Conservation (phyloP, 2,329 filamentous ascomycete species). For the Nemania sp. region DNA sequence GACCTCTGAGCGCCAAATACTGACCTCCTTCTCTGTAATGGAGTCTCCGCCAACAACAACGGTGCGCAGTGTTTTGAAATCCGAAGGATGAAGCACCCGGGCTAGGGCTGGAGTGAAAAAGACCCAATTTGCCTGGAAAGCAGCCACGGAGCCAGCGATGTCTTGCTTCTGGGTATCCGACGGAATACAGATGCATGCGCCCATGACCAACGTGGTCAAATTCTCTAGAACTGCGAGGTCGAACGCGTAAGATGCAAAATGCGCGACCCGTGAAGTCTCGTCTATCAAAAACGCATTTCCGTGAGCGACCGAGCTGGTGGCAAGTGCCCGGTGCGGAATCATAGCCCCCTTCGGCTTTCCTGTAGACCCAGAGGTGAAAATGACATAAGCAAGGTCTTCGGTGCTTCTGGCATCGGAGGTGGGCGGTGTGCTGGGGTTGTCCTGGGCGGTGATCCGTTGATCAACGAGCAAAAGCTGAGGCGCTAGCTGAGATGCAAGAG, state of each 20-base stretch:
- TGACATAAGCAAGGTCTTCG: slow-evolving; percentile 39
- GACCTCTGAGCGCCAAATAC: slow-evolving; percentile 21
- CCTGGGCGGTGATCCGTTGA: background rate
- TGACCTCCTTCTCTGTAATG: slow-evolving; percentile 37
- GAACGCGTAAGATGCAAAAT: slow-evolving; percentile 43
- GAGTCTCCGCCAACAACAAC: slow-evolving; percentile 35
- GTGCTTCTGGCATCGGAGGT: background rate
- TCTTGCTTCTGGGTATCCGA: slow-evolving; percentile 42
- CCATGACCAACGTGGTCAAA: slow-evolving; percentile 43
- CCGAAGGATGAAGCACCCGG: slow-evolving; percentile 27
- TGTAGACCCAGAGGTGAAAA: slow-evolving; percentile 55
- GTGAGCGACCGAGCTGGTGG: background rate
- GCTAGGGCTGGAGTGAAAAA: slow-evolving; percentile 33
- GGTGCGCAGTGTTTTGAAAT: slow-evolving; percentile 28
- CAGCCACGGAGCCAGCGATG: slow-evolving; percentile 34
- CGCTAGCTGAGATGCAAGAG: background rate
- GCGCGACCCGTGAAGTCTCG: slow-evolving; percentile 21
- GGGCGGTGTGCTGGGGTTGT: background rate
- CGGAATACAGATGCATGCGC: slow-evolving; percentile 47
- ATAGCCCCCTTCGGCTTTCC: slow-evolving; percentile 56
- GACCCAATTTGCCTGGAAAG: slow-evolving; percentile 29
- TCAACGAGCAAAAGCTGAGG: background rate
- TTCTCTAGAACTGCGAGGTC: slow-evolving; percentile 46
- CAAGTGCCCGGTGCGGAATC: slow-evolving; percentile 21
- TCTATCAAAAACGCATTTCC: slow-evolving; percentile 14